Conservation (phyloP, 192 early-diverging fungal genomes). For the Spizellomyces sp. region DNA sequence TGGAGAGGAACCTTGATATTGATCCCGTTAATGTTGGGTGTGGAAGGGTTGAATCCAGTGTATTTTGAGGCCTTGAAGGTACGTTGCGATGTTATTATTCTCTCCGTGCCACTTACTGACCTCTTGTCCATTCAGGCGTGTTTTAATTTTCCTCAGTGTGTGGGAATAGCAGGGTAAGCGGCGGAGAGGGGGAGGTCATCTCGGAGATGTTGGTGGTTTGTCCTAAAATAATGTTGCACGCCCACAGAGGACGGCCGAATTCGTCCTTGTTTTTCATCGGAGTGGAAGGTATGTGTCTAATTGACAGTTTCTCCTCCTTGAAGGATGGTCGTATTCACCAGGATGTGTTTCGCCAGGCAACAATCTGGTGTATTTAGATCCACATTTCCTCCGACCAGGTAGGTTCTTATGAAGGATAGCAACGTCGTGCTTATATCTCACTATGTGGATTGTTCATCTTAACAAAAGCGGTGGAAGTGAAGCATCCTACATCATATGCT, state of each 20-base stretch:
- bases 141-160: constrained; percentile 74
- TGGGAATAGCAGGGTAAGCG: constrained; percentile 88
- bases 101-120: constrained; percentile 14
- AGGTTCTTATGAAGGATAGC: background rate
- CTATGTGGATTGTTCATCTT: background rate
- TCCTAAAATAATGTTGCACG: constrained; percentile 1
- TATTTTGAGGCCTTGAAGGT: constrained; percentile 77
- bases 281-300: constrained; percentile 63
- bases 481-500: constrained; percentile 34
- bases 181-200: background rate
- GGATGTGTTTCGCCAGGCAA: constrained; percentile 41
- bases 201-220: background rate
- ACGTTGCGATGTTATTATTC: constrained; percentile 8
- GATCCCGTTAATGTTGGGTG: constrained; percentile 86
- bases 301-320: no score
- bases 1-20: constrained; percentile 69
- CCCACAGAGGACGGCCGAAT: constrained; percentile 80
- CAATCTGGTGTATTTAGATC: constrained; percentile 89
- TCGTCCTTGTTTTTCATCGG: constrained; percentile 95
- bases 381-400: constrained; percentile 83
- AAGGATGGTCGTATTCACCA: no score
- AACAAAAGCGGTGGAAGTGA: constrained; percentile 38
- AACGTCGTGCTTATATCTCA: background rate
- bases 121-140: constrained; percentile 49
- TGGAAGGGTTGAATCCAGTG: constrained; percentile 83